Percentiles rank a stretch among this genome's conserved stretches.
These are phyloP conservation scores for Nicotiana attenuata DNA, from an alignment of 257 asterid species.

Conservation along the genomic window DNA sequence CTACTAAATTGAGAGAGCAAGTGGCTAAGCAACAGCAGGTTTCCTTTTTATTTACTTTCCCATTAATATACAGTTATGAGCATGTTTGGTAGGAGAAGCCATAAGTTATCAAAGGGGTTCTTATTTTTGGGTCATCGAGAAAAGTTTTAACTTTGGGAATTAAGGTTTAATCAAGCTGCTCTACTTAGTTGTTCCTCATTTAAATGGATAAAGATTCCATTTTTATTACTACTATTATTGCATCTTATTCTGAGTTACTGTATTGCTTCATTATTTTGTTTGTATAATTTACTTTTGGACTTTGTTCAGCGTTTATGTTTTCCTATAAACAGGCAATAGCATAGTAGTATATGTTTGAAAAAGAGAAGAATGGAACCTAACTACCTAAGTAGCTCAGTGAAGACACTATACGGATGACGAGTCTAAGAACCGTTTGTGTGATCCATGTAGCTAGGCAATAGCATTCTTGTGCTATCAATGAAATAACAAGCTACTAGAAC, in stretches of 20 bases:
- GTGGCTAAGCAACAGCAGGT: slow-evolving; percentile 98
- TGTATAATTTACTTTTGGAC: not conserved
- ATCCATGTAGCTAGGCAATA: not conserved
- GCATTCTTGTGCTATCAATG: not conserved
- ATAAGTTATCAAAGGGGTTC: not conserved
- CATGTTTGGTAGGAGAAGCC: not conserved
- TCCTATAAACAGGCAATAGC: not conserved
- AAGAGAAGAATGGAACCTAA: not conserved
- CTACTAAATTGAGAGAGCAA: slow-evolving; percentile 84
- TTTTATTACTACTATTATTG: not conserved
- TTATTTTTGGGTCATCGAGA: not conserved
- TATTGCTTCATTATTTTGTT: not conserved
- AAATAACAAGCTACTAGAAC: not conserved
- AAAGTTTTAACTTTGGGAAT: not conserved
- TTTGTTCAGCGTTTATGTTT: not conserved
- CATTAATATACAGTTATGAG: not conserved
- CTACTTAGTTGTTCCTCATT: not conserved
- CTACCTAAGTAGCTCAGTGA: not conserved
- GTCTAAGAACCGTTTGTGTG: not conserved
- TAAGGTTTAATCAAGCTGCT: not conserved
- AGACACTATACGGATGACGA: not conserved
- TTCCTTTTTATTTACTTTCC: not conserved
- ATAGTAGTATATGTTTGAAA: not conserved
- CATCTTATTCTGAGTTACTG: not conserved
- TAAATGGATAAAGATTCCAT: not conserved